Evolutionary conservation across 2,329 filamentous ascomycete genomes (phyloP).

Genomic region (Huntiella abstrusa): DNA sequence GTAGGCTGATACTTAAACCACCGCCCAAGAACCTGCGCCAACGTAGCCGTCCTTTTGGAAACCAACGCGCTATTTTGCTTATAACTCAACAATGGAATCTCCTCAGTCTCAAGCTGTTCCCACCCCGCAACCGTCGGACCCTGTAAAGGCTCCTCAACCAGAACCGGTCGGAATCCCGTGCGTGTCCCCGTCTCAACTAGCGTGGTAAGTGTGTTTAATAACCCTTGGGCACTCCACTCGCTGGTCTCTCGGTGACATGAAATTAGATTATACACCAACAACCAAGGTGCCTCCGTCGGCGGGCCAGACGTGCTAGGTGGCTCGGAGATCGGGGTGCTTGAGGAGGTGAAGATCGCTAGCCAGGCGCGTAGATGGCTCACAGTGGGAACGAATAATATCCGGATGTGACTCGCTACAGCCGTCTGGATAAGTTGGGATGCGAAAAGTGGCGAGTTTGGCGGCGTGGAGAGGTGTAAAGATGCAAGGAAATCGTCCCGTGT

Average conservation of each 20-base stretch:
- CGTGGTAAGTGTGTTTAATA: constrained; percentile 41
- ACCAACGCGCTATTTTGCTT: constrained; percentile 5
- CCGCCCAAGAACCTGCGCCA: background rate
- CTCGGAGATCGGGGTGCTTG: constrained; percentile 19
- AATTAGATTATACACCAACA: constrained; percentile 48
- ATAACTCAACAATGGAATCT: constrained; percentile 10
- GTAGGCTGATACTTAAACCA: constrained; percentile 5
- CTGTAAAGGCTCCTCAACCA: constrained; percentile 23
- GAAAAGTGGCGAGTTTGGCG: constrained; percentile 24
- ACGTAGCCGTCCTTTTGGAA: constrained; percentile 5
- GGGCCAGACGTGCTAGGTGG: constrained; percentile 18
- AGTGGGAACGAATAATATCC: constrained; percentile 53
- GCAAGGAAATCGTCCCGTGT: constrained; percentile 44
- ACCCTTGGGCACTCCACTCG: constrained; percentile 58
- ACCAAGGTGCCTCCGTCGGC: constrained; percentile 18
- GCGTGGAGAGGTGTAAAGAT: constrained; percentile 24
- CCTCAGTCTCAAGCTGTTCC: background rate
- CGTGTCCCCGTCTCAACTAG: constrained; percentile 41
- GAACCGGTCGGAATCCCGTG: constrained; percentile 23
- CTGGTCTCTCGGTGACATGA: constrained; percentile 46
- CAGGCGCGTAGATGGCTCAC: constrained; percentile 62
- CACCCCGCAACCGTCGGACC: background rate
- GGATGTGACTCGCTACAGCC: constrained; percentile 48
- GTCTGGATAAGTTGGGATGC: constrained; percentile 50
- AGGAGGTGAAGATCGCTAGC: constrained; percentile 36